Percentiles rank a stretch among this genome's conserved stretches.
phyloP scores from a whole-genome alignment of 75 land plant genomes.

The Sequoiadendron giganteum region DNA sequence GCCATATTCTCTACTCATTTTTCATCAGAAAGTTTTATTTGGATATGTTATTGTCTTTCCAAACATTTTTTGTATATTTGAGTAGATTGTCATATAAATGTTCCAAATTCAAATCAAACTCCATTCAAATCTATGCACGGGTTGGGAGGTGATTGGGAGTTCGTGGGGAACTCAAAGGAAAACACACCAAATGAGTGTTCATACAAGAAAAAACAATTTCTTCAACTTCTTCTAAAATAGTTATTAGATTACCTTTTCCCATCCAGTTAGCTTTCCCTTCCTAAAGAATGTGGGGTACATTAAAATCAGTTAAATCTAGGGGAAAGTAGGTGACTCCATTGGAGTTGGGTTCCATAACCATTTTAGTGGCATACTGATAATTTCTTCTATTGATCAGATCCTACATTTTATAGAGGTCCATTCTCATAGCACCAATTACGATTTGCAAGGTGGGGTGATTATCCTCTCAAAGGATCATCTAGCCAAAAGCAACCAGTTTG shows the following conservation, averaged over 20 bases:
- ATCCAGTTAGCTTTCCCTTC: conserved; percentile 1
- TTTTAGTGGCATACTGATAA: not conserved
- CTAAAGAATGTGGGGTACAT: not conserved
- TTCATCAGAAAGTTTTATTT: not conserved
- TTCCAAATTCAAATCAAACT: too few relatives aligned
- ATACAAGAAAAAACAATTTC: too few relatives aligned
- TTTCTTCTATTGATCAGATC: not conserved
- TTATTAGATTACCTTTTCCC: too few relatives aligned
- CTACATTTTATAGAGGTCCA: not conserved
- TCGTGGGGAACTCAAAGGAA: too few relatives aligned
- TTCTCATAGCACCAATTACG: too few relatives aligned
- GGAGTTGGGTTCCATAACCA: not conserved
- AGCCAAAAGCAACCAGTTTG: too few relatives aligned
- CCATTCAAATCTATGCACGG: too few relatives aligned
- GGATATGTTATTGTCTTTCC: not conserved
- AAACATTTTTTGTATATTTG: not conserved
- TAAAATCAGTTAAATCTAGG: not conserved
- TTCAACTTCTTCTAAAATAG: too few relatives aligned
- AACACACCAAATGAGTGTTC: too few relatives aligned
- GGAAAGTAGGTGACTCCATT: not conserved
- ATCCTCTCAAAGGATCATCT: too few relatives aligned
- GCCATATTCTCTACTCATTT: not conserved
- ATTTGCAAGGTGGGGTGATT: too few relatives aligned
- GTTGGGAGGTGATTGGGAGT: too few relatives aligned
- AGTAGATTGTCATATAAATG: not conserved